Evolutionary conservation across 2,329 filamentous ascomycete genomes (phyloP), one percentile per base, ranked within the genome.

Genomic region (Penicillium rolfsii): DNA sequence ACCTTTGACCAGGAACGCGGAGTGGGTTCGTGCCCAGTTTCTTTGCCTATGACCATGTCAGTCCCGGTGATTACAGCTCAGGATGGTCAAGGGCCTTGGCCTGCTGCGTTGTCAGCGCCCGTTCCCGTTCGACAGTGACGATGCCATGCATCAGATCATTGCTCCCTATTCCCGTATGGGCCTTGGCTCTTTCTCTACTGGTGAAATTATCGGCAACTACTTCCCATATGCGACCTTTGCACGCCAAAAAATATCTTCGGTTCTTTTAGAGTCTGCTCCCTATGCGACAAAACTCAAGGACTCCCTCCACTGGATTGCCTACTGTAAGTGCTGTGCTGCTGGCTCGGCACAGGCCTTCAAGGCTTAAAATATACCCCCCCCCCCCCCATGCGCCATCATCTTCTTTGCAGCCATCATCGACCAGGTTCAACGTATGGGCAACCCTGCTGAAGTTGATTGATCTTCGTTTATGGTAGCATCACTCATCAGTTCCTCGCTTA

Each of bases 281-380:
- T 45, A 62, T 43, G 60, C 60, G 57, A 62, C 60, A 62, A 59
- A 62, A 59, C 54, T 52, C 48, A 60, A 62, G 40, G 57, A 59
- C 43, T 41, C n/a, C 30, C 26, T 46, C 30, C 53, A 26, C 54
- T 46, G 28, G 26, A 48, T 41, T 24, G 40, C 53, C 36, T 54
- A 49, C 55, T 54, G 49, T 55, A 35, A 54, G 58, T 46, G 41
- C 60, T 40, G 12, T 41, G 49, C 49, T 57, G 57, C 60, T 59
- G 60, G 60, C 48, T 56, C 46, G 22, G 30, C 52, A 28, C 5
- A 24, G 49, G 45, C 35, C 35, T 43, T 30, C 4, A 36, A 28
- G 8, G 35, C 30, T 46, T 35, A 40, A 16, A 45, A 35, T 35
- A 49, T 12, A 41, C 26, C 40, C 35, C 40, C 19, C 40, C 35